These are phyloP conservation scores for Millerozyma acaciae DNA, from an alignment of 805 yeast species.

Conservation along the genomic window DNA sequence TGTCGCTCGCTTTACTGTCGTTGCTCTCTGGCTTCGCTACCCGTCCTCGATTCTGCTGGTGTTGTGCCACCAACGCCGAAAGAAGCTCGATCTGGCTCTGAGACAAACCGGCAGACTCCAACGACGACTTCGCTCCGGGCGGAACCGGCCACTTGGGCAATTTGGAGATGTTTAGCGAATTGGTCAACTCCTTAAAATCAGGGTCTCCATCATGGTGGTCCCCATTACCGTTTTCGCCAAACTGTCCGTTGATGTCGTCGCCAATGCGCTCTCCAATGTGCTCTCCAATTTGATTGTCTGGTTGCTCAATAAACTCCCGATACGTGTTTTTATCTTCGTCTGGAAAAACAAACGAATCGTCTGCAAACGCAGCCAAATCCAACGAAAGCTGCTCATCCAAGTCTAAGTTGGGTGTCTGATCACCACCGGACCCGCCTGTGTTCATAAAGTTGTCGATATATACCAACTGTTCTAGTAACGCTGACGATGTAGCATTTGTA, in stretches of 20 bases:
- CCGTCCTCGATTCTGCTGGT: slow-evolving; percentile 30
- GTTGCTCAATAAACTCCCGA: not conserved
- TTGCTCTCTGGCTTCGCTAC: not conserved
- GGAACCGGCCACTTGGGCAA: slow-evolving; percentile 68
- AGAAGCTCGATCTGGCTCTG: slow-evolving; percentile 70
- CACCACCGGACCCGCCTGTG: slow-evolving; percentile 24
- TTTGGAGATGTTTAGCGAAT: slow-evolving; percentile 30
- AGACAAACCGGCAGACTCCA: slow-evolving; percentile 62
- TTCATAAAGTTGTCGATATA: slow-evolving; percentile 76
- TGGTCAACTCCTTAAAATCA: slow-evolving; percentile 4
- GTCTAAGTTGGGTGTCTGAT: slow-evolving; percentile 38
- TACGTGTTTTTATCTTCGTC: slow-evolving; percentile 59
- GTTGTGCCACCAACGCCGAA: slow-evolving; percentile 70
- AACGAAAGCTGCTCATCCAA: slow-evolving; percentile 39
- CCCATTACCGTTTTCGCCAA: slow-evolving; percentile 9
- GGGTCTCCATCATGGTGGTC: slow-evolving; percentile 5
- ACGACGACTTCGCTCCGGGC: slow-evolving; percentile 62
- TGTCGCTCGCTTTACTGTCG: not conserved
- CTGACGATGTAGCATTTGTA: slow-evolving; percentile 26
- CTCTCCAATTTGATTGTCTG: slow-evolving; percentile 1
- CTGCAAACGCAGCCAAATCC: slow-evolving; percentile 80
- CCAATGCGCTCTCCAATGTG: not conserved
- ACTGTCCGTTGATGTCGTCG: not conserved
- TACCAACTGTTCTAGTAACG: slow-evolving; percentile 70
- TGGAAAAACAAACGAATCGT: slow-evolving; percentile 74